Percentiles rank a stretch among this genome's conserved stretches.
Evolutionary conservation across 306 rosid genomes (phyloP).

Genomic region (Prinsepia uniflora): DNA sequence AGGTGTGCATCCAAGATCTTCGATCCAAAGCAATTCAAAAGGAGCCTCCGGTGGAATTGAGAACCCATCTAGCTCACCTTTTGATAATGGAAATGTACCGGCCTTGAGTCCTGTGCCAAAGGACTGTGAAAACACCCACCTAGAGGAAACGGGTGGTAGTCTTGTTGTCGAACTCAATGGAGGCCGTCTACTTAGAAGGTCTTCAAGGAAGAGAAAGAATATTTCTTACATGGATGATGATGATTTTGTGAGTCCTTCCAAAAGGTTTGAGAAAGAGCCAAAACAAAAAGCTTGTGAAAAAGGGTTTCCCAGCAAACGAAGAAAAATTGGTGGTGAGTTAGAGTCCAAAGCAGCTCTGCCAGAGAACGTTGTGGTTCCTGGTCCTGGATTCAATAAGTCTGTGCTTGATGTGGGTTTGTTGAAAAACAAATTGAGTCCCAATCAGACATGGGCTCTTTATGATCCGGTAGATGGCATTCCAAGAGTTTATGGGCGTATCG

Average conservation of each 20-base stretch:
- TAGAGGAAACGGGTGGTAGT: not conserved
- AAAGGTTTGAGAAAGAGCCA: slow-evolving; percentile 31
- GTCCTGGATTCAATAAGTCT: slow-evolving; percentile 69
- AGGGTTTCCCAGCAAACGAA: slow-evolving; percentile 21
- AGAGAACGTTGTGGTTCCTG: slow-evolving; percentile 35
- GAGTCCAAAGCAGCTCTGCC: slow-evolving; percentile 23
- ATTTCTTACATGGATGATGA: slow-evolving; percentile 34
- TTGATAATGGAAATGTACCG: slow-evolving; percentile 7
- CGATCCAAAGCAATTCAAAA: slow-evolving; percentile 18
- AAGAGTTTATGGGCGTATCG: slow-evolving; percentile 68
- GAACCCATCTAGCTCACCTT: slow-evolving; percentile 19
- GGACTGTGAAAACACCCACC: not conserved
- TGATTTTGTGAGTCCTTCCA: slow-evolving; percentile 38
- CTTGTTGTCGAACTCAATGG: slow-evolving; percentile 23
- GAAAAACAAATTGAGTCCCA: slow-evolving; percentile 41
- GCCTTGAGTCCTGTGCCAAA: slow-evolving; percentile 17
- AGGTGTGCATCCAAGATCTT: slow-evolving; percentile 26
- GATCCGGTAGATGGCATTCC: slow-evolving; percentile 70
- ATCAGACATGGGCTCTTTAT: slow-evolving; percentile 75
- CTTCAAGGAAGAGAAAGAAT: slow-evolving; percentile 46
- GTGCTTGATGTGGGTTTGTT: slow-evolving; percentile 41
- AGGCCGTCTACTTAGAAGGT: slow-evolving; percentile 31
- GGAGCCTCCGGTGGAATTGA: slow-evolving; percentile 27
- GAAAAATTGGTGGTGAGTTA: slow-evolving; percentile 28
- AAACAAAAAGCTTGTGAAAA: slow-evolving; percentile 18